phyloP scores from a whole-genome alignment of 2,329 filamentous ascomycete genomes.

The Aureobasidium zeae region DNA sequence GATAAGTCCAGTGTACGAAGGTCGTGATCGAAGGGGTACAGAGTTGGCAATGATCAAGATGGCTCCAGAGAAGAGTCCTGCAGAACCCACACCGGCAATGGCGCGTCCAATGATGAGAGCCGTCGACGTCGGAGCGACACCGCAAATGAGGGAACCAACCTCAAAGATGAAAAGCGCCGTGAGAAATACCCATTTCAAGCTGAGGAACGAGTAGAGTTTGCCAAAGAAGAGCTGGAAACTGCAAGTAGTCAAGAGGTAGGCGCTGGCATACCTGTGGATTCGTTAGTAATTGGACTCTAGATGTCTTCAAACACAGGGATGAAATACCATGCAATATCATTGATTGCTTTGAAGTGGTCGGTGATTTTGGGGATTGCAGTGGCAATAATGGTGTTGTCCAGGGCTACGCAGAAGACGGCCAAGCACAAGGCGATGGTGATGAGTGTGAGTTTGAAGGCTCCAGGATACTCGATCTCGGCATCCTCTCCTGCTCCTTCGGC shows the following conservation, averaged over 20 bases:
- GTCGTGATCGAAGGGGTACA: constrained; percentile 38
- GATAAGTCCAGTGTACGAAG: constrained; percentile 43
- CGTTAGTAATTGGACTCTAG: too few species aligned
- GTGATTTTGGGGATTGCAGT: constrained; percentile 25
- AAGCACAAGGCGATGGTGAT: constrained; percentile 31
- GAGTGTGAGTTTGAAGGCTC: constrained; percentile 25
- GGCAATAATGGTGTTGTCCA: constrained; percentile 29
- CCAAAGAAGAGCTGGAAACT: constrained; percentile 20
- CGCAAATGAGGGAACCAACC: constrained; percentile 29
- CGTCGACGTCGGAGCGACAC: constrained; percentile 40
- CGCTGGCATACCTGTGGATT: constrained; percentile 29
- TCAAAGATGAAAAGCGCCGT: constrained; percentile 17
- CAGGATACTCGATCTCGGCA: constrained; percentile 30
- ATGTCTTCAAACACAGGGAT: too few species aligned
- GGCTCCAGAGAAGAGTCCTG: constrained; percentile 43
- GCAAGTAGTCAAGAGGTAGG: constrained; percentile 37
- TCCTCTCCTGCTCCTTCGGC: constrained; percentile 19
- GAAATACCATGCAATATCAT: constrained; percentile 22
- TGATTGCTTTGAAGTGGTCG: constrained; percentile 21
- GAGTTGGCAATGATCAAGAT: constrained; percentile 40
- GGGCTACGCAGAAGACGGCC: constrained; percentile 27
- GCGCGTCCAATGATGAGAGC: constrained; percentile 45
- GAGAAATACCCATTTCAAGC: constrained; percentile 18
- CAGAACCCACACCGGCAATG: constrained; percentile 42
- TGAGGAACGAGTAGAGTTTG: constrained; percentile 16